Evolutionary conservation across 2,329 filamentous ascomycete genomes (phyloP).

Genomic region (Fonsecaea multimorphosa): DNA sequence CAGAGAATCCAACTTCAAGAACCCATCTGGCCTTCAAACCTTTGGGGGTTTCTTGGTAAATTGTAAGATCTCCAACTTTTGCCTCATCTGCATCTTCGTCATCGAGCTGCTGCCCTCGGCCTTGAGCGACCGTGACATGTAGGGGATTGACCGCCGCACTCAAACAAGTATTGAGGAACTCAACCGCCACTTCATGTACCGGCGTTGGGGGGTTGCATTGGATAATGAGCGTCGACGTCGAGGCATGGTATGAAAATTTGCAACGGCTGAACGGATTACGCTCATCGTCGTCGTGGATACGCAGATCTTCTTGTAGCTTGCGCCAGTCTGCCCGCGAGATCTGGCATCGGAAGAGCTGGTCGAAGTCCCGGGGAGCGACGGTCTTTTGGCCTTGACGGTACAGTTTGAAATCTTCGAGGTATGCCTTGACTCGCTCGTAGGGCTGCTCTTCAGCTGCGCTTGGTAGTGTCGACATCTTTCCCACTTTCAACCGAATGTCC

Average conservation of each 20-base stretch:
- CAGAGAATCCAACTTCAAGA: slow-evolving; percentile 14
- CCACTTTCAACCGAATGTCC: too few species aligned
- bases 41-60: neutral
- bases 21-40: neutral
- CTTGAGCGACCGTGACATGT: neutral
- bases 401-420: neutral
- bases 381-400: neutral
- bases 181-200: neutral
- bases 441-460: too few species aligned
- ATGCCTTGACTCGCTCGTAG: neutral
- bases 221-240: neutral
- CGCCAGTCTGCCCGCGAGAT: slow-evolving; percentile 4
- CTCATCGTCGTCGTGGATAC: neutral
- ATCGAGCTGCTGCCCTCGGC: neutral
- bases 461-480: too few species aligned
- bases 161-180: neutral
- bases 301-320: neutral
- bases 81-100: neutral
- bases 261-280: neutral
- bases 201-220: neutral
- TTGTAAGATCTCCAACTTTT: slow-evolving; percentile 1
- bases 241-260: slow-evolving; percentile 3
- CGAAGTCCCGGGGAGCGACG: neutral
- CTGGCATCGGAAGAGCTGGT: neutral
- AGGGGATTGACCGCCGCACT: neutral